phyloP scores from a whole-genome alignment of 805 yeast species.

The Lipomyces mesembrius region DNA sequence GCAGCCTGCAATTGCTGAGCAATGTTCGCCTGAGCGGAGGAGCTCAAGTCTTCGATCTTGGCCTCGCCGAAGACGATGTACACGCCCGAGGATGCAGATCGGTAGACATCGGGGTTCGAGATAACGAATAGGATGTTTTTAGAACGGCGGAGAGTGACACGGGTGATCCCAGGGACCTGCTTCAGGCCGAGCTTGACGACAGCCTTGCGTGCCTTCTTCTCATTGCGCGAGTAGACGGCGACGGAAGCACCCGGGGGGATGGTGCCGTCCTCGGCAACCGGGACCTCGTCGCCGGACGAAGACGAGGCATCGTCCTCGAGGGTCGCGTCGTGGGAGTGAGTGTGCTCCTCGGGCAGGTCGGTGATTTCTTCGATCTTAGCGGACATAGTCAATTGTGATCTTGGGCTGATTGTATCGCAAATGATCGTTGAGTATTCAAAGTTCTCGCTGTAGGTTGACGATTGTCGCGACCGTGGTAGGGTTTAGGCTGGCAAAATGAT shows the following conservation, averaged over 20 bases:
- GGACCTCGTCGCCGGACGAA: conserved; percentile 42
- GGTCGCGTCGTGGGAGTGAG: conserved; percentile 11
- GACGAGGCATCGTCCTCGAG: conserved; percentile 37
- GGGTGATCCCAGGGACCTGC: conserved; percentile 86
- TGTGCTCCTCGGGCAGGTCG: conserved; percentile 29
- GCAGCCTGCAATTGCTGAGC: conserved; percentile 60
- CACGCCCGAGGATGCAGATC: conserved; percentile 84
- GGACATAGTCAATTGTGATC: conserved; percentile 27
- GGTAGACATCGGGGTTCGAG: conserved; percentile 94
- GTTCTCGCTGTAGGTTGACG: not conserved
- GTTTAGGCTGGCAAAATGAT: not conserved
- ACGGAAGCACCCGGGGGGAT: conserved; percentile 85
- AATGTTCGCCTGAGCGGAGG: conserved; percentile 81
- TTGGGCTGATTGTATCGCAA: not conserved
- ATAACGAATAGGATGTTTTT: conserved; percentile 90
- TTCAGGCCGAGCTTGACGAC: conserved; percentile 87
- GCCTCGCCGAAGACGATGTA: conserved; percentile 98
- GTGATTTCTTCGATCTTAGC: conserved; percentile 39
- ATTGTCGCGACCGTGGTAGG: not conserved
- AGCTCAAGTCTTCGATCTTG: conserved; percentile 89
- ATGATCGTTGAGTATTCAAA: not conserved
- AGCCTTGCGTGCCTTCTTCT: conserved; percentile 92
- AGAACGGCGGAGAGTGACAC: conserved; percentile 89
- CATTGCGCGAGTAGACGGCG: conserved; percentile 82
- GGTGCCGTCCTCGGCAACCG: conserved; percentile 45